Evolutionary conservation across 2,329 filamentous ascomycete genomes (phyloP), one percentile per base, ranked within the genome.

Genomic region (Elsinoe arachidis): DNA sequence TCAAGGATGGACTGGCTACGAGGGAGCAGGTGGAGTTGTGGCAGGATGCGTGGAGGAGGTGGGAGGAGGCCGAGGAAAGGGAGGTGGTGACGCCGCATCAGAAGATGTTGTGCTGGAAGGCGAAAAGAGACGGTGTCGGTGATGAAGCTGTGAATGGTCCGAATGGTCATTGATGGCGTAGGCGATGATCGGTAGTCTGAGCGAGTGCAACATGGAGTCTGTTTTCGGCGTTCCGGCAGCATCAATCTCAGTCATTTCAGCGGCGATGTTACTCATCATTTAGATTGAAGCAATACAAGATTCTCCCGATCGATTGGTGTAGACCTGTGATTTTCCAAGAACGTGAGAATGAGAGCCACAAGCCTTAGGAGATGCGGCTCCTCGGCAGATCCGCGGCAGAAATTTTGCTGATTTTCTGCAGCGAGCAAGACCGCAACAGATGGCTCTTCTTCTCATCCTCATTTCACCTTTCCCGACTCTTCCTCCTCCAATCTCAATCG

Each of bases 81-180:
- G 49, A 39, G 10, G 49, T 53, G 34, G 49, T 53, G 49, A 53
- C 49, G 12, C 49, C 49, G 4, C 49, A 53, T 26, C 49, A 38
- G 49, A 53, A 39, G 17, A 53, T 52, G 47, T 37, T 52, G 33
- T 52, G 47, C 33, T 37, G 65, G 33, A 72, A 76, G 59, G 66
- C 67, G 1, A 59, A 67, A 35, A 70, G 67, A 7, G 76, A 70
- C 67, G 67, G 69, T 43, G 67, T 70, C 37, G 74, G 74, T 68
- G 69, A 70, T 49, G 65, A 65, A 61, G 68, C 68, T 17, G 73
- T 75, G 30, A 73, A 76, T 58, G 74, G 70, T 10, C 11, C 26
- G 14, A 26, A 53, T 21, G 34, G 47, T 9, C 47, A 52, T 52
- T 26, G 43, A 47, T 21, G 15, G 39, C 14, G 19, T 43, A 30